A percentile compares a stretch with the other conserved stretches of the same genome.
Conservation (phyloP, 2,329 filamentous ascomycete species). For the Ophiostoma fasciatum region DNA sequence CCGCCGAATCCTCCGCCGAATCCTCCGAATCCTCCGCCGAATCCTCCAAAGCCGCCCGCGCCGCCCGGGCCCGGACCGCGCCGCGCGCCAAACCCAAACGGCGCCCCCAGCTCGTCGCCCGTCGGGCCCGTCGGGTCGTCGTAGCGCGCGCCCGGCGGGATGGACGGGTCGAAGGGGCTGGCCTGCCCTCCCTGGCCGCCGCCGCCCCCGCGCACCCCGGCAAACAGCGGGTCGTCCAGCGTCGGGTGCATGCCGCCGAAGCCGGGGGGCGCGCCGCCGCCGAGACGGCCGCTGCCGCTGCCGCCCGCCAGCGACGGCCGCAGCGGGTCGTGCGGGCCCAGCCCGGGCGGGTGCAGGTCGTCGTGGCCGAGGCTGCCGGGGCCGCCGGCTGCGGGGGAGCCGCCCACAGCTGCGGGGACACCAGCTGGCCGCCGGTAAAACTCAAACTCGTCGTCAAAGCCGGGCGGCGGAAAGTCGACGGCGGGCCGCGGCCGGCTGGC, state of each 20-base stretch:
- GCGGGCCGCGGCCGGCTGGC: constrained; percentile 31
- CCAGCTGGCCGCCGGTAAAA: constrained; percentile 49
- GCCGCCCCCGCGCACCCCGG: constrained; percentile 32
- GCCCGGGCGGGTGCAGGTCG: constrained; percentile 73
- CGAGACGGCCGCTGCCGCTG: constrained; percentile 47
- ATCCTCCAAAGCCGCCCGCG: constrained; percentile 18
- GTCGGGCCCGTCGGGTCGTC: constrained; percentile 81
- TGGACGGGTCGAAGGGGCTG: constrained; percentile 49
- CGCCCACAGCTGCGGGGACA: constrained; percentile 13
- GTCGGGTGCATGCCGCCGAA: constrained; percentile 87
- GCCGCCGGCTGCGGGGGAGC: constrained; percentile 16
- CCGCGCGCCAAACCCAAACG: constrained; percentile 25
- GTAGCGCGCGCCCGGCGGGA: constrained; percentile 79
- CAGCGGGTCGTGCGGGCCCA: constrained; percentile 76
- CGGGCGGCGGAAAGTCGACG: constrained; percentile 69
- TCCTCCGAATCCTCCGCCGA: constrained; percentile 1
- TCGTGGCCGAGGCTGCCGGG: constrained; percentile 56
- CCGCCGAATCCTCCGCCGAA: constrained; percentile 4
- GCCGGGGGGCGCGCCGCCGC: constrained; percentile 25
- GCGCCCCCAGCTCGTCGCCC: constrained; percentile 21
- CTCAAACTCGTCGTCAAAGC: constrained; percentile 87
- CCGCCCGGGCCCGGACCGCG: constrained; percentile 19
- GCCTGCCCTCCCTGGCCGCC: constrained; percentile 27
- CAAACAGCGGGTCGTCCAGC: constrained; percentile 80
- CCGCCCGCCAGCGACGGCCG: constrained; percentile 49